These are phyloP conservation scores for Syzygium jambos DNA, from an alignment of 345 rosid species.

Conservation along the genomic window DNA sequence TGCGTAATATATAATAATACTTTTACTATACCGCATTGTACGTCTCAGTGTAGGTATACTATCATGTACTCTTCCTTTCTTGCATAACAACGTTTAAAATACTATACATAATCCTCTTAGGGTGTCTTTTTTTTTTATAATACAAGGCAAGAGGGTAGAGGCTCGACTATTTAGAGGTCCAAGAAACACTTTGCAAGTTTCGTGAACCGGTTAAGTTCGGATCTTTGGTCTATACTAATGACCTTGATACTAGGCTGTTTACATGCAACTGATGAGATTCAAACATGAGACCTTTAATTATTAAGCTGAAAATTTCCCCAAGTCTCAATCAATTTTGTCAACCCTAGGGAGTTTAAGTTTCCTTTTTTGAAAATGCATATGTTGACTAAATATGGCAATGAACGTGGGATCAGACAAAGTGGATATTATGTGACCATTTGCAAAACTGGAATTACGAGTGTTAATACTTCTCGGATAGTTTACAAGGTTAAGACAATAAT, in stretches of 20 bases:
- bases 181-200: not conserved
- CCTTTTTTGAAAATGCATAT: not conserved
- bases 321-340: not conserved
- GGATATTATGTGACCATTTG: not conserved
- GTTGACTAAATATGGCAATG: not conserved
- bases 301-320: not conserved
- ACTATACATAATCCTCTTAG: not conserved
- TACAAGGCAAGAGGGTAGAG: not conserved
- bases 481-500: not conserved
- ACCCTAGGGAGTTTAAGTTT: not conserved
- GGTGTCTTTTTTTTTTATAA: too few relatives aligned
- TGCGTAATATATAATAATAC: not conserved
- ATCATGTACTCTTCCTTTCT: not conserved
- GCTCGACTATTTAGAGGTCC: not conserved
- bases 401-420: not conserved
- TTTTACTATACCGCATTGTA: not conserved
- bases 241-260: not conserved
- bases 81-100: not conserved
- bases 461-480: not conserved
- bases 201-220: accelerated
- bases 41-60: not conserved
- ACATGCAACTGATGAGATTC: not conserved
- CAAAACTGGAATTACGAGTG: not conserved
- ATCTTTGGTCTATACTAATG: not conserved
- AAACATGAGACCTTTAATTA: not conserved